Base-by-base conservation (phyloP, 768 basidiomycete genomes). In the Gloeopeniophorella convolvens region DNA sequence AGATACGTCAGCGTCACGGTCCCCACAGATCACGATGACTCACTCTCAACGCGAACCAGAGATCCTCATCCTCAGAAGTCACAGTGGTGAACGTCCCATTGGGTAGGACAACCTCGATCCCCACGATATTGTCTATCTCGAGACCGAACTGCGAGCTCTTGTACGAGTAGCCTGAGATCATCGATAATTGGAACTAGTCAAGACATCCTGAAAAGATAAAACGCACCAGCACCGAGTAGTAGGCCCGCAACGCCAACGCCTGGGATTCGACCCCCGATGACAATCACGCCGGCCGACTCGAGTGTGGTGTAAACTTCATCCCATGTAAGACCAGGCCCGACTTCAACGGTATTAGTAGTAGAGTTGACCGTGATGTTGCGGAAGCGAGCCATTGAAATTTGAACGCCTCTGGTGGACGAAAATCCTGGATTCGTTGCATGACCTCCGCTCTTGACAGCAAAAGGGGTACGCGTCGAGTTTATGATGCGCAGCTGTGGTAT, bases 101-200 rank as follows among this genome's bases (percentile, higher is more conserved):
- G 8, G 68, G 66, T 2, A 63, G 43, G n/a, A 68, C 65, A 11
- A 69, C 47, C 43, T 65, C 44, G 12, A 56, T 59, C 26, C 40
- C 57, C 13, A 41, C 50, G 24, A 71, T 42, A 43, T 67, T 70
- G 55, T 71, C 70, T 27, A 69, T 54, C 1, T 60, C 60, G 9
- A 70, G 49, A 9, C 69, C 66, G 47, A 60, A 61, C 42, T 63
- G 62, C 43, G 63, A 67, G 5, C 60, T 63, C 48, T 61, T 62
- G 34, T 53, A 48, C 0, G 67, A 67, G 54, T 63, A 70, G 6
- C 69, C 69, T 51, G n/a, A 15, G 3, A 3, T 13, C 13, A 40
- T 40, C 20, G 26, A 2, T 5, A 6, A n/a, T n/a, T 11, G 5
- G 27, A n/a, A n/a, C n/a, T n/a, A n/a, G n/a, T n/a, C n/a, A n/a